Evolutionary conservation across 2,329 filamentous ascomycete genomes (phyloP), one percentile per base, ranked within the genome.

Genomic region (Sporothrix brasiliensis): DNA sequence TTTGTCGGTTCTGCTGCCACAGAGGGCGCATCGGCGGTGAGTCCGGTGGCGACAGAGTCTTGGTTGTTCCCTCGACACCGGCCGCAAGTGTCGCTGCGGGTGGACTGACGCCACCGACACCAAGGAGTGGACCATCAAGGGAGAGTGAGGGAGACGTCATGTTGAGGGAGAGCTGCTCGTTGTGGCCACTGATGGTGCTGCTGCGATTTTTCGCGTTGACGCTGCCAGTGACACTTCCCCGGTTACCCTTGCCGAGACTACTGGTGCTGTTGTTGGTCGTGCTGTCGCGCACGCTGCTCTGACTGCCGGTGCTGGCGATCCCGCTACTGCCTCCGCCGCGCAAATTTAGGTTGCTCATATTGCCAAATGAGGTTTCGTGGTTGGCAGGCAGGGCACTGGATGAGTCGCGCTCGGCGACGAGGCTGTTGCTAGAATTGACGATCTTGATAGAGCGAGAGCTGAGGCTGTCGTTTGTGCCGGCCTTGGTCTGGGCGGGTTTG

Each of bases 1-100:
- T 82, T 69, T 81, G 80, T 70, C 84, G 79, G 67, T 85, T 85
- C 77, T 87, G 85, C 77, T 87, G 84, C 85, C 85, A 87, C 50
- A 87, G 77, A 5, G 84, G 83, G 54, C 83, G 71, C 47, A 68
- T 44, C 13, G 67, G 63, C 4, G 68, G 67, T 39, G 70, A 67
- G 4, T 7, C 65, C 21, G 49, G 34, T 21, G 56, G 44, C 24
- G 27, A 53, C 2, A 60, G 41, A 11, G 53, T 41, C 54, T 41
- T 41, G n/a, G 6, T 19, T 13, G 21, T 16, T 5, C 47, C 24
- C 10, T 50, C 53, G 2, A 16, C 41, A 7, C 66, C 53, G 2
- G 53, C 39, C 16, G 52, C 41, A 7, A 56, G 52, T 5, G 61
- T 65, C 4, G 61, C 61, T 6, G 63, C 63, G 9, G 47, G 63